Base-by-base conservation (phyloP, 345 rosid species). In the Salix caprea region DNA sequence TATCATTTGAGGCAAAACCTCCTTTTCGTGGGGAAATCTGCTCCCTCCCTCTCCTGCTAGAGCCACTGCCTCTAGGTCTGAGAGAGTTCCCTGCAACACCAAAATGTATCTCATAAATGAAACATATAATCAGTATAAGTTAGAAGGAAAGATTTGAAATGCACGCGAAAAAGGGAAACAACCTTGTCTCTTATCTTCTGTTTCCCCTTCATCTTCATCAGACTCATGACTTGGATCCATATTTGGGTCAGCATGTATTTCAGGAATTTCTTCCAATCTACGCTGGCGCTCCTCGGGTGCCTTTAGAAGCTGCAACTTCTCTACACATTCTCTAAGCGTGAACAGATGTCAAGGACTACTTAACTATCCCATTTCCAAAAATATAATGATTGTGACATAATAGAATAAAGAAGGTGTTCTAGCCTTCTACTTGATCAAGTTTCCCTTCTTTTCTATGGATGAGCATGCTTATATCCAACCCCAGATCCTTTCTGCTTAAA, bases 301-400 rank as follows among this genome's bases (percentile, higher is more conserved):
- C 85, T 96, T 96, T 21, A 96, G 79, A 58, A 94, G 88, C 88
- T 96, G 98, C 87, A 96, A 75, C 82, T 94, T 96, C 87, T 96
- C 99, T 62, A 96, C 98, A 82, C 98, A 94, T 86, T 94, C 98
- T 88, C 99, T 93, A 74, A 96, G 98, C 90, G 96, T 96, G 74
- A 80, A 32, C 70, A 80, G 37, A 68, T 79, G 97, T 92, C 78
- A 96, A 93, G 97, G 90, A 88, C 62, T 26, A 79, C 82, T 50
- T 26, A 48, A 71, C n/a, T 19, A 32, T 26, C 11, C 28, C 64
- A 23, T 58, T 58, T 58, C 23, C 4, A 58, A 58, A 58, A 58
- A 9, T 40, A n/a, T 24, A 58, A 58, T 23, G 64, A 58, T 10
- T 11, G 5, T 58, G 64, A 23, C 26, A 58, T 67, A 39, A 39